A percentile compares a stretch with the other conserved stretches of the same genome.
Evolutionary conservation across 1,284 basidiomycete genomes (phyloP).

Genomic region (Nidula niveotomentosa): DNA sequence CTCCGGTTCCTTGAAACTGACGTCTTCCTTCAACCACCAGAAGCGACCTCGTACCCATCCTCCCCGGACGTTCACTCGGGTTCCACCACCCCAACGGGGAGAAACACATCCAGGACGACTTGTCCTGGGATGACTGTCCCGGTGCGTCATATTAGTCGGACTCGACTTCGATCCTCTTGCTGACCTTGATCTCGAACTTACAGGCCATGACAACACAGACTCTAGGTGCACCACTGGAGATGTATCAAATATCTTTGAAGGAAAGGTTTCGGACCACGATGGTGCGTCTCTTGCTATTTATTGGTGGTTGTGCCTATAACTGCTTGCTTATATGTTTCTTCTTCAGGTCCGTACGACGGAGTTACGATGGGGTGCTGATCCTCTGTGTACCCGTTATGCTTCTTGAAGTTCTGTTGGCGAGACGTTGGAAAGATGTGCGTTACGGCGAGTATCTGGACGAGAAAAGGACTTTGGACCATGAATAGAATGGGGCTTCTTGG

Average conservation of each 20-base stretch:
- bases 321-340: too few relatives aligned
- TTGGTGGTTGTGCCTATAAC: too few relatives aligned
- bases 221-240: constrained; percentile 26
- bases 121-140: constrained; percentile 31
- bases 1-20: too few relatives aligned
- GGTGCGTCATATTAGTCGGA: constrained; percentile 12
- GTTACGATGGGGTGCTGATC: constrained; percentile 25
- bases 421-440: too few relatives aligned
- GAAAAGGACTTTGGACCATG: too few relatives aligned
- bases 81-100: constrained; percentile 41
- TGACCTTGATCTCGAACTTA: not conserved
- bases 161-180: not conserved
- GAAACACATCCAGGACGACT: constrained; percentile 34
- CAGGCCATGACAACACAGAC: constrained; percentile 30
- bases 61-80: constrained; percentile 44
- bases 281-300: too few relatives aligned
- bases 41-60: constrained; percentile 43
- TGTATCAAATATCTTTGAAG: constrained; percentile 29
- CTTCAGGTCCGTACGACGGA: constrained; percentile 29
- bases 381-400: too few relatives aligned
- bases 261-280: constrained; percentile 23
- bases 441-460: too few relatives aligned
- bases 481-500: too few relatives aligned
- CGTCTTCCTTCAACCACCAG: constrained; percentile 11
- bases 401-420: too few relatives aligned